These are phyloP conservation scores for Suillus spraguei DNA, from an alignment of 768 basidiomycete species.

Conservation along the genomic window DNA sequence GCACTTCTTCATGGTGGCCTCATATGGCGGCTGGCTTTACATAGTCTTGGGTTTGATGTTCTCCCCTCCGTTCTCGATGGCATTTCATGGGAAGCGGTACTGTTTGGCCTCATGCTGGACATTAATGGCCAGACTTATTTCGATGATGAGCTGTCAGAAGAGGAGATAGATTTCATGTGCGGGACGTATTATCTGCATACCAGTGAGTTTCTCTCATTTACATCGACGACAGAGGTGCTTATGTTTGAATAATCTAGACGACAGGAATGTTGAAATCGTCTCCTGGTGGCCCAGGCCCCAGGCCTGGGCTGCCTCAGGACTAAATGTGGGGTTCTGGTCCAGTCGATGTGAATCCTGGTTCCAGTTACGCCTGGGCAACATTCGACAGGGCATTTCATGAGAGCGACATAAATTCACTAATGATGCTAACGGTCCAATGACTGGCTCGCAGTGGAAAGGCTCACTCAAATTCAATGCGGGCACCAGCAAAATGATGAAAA, in stretches of 20 bases:
- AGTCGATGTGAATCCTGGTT: constrained; percentile 1
- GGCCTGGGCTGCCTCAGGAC: neutral
- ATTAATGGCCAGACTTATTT: no score
- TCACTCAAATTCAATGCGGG: neutral
- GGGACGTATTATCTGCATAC: neutral
- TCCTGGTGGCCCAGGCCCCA: constrained; percentile 1
- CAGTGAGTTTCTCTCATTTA: no score
- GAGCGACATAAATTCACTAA: neutral
- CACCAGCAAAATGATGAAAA: constrained; percentile 4
- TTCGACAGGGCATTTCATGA: neutral
- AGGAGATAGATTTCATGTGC: no score
- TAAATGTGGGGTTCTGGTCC: constrained; percentile 2
- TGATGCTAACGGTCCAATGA: constrained; percentile 1
- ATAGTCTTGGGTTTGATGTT: no score
- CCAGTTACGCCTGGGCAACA: neutral
- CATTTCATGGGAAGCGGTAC: no score
- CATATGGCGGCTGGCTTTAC: no score
- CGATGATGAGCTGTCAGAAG: no score
- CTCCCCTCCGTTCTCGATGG: no score
- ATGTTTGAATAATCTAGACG: no score
- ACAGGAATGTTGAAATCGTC: neutral
- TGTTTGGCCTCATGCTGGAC: no score
- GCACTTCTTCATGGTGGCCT: no score
- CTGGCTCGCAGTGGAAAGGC: neutral
- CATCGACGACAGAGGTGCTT: no score